phyloP scores from a whole-genome alignment of 2,329 filamentous ascomycete species.

The Decorospora gaudefroyi region DNA sequence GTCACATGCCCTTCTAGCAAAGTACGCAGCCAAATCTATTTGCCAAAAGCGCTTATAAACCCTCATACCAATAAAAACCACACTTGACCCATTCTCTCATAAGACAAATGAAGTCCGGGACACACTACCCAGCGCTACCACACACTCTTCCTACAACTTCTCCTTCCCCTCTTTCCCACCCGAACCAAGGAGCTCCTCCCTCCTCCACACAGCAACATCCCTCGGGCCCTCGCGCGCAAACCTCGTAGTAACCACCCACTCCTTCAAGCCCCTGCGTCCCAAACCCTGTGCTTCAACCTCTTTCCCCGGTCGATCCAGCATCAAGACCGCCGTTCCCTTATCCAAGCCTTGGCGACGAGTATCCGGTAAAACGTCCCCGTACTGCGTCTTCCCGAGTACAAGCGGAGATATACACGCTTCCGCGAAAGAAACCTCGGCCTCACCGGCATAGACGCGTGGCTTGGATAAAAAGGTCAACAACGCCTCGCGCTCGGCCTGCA shows the following conservation, averaged over 20 bases:
- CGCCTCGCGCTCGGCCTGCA: conserved; percentile 47
- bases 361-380: conserved; percentile 39
- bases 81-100: no score
- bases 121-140: no score
- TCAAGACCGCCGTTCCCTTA: conserved; percentile 59
- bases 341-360: conserved; percentile 43
- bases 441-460: conserved; percentile 46
- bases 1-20: no score
- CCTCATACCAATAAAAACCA: no score
- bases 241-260: conserved; percentile 61
- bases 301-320: conserved; percentile 59
- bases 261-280: conserved; percentile 56
- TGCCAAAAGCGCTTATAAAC: no score
- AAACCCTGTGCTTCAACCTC: conserved; percentile 58
- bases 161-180: conserved; percentile 38
- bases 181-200: conserved; percentile 53
- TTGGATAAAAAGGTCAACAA: conserved; percentile 59
- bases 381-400: conserved; percentile 48
- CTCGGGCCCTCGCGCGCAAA: conserved; percentile 62
- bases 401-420: conserved; percentile 51
- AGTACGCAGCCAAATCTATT: no score
- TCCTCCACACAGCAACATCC: conserved; percentile 57
- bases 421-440: conserved; percentile 48
- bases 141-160: conserved; percentile 18
- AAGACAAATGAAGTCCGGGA: no score